Percentiles rank a stretch among this genome's conserved stretches.
These are phyloP conservation scores for Paragyromitra xinjiangensis DNA, from an alignment of 495 filamentous ascomycete species.

Conservation along the genomic window DNA sequence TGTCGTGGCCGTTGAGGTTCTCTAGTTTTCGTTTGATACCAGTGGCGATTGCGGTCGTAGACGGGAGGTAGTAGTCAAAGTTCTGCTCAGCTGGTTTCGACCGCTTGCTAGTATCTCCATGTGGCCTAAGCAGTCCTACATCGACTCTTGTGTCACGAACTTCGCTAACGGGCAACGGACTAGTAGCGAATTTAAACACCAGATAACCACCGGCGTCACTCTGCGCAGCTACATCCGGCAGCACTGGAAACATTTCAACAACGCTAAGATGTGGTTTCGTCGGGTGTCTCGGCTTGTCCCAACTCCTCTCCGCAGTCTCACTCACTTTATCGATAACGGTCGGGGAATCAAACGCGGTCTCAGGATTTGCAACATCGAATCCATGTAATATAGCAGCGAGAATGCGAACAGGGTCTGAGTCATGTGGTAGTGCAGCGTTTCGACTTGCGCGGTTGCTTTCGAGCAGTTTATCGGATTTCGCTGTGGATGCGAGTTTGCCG, in stretches of 20 bases:
- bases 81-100: conserved; percentile 34
- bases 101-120: conserved; percentile 56
- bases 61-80: conserved; percentile 54
- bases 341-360: conserved; percentile 62
- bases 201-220: conserved; percentile 84
- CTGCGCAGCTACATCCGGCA: conserved; percentile 84
- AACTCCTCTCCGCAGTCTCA: conserved; percentile 70
- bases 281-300: conserved; percentile 79
- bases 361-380: conserved; percentile 81
- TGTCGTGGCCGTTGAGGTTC: conserved; percentile 68
- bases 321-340: conserved; percentile 62
- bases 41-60: conserved; percentile 62
- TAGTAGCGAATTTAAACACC: conserved; percentile 84
- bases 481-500: neutral
- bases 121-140: conserved; percentile 76
- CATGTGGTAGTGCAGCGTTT: conserved; percentile 62
- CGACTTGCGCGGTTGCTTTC: conserved; percentile 56
- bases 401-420: conserved; percentile 79
- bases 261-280: conserved; percentile 76
- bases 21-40: conserved; percentile 70
- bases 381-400: conserved; percentile 80
- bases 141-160: conserved; percentile 82
- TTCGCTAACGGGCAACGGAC: conserved; percentile 69
- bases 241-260: conserved; percentile 77
- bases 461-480: neutral